Evolutionary conservation across 2,329 filamentous ascomycete species (phyloP), one percentile per base, ranked within the genome.

Genomic region (Xylaria sp.): DNA sequence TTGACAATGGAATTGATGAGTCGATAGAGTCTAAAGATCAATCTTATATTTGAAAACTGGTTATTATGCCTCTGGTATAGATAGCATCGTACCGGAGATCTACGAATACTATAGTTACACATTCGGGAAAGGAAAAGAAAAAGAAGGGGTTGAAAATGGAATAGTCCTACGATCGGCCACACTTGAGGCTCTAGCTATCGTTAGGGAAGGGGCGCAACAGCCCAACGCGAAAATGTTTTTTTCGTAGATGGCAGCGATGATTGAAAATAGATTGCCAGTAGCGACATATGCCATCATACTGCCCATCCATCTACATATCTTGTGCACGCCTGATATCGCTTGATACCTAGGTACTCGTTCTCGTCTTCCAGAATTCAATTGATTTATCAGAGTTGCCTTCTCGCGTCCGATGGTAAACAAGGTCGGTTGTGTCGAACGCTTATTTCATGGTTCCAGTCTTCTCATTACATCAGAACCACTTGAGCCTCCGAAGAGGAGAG

Each of bases 381-480:
- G 72, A 70, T 70, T 75, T 82, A 82, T 98, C 95, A 98, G 95
- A 98, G 93, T 92, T 97, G 91, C 94, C 92, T 92, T 88, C 91
- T 93, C 89, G 94, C 96, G 95, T 97, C 90, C 95, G 94, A 93
- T 88, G 84, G 84, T 88, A 93, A 97, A 98, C 94, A 98, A 98
- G 95, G 92, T 90, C 88, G 81, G 74, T 87, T 97, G 95, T 98
- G 96, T 93, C 95, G 94, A 92, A 98, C 96, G 94, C 96, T 91
- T 88, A 94, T 94, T 90, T 98, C 96, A 99, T 89, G 86, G 89
- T 92, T 84, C 88, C 89, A 83, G 83, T 84, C 85, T 83, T 82
- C 86, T 85, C 85, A 83, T 85, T 83, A 82, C 89, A 88, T 84
- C 83, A 87, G 87, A 87, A 91, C 93, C 95, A 87, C 96, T 98